Evolutionary conservation across 495 filamentous ascomycete species (phyloP).

Genomic region (Neurospora terricola): DNA sequence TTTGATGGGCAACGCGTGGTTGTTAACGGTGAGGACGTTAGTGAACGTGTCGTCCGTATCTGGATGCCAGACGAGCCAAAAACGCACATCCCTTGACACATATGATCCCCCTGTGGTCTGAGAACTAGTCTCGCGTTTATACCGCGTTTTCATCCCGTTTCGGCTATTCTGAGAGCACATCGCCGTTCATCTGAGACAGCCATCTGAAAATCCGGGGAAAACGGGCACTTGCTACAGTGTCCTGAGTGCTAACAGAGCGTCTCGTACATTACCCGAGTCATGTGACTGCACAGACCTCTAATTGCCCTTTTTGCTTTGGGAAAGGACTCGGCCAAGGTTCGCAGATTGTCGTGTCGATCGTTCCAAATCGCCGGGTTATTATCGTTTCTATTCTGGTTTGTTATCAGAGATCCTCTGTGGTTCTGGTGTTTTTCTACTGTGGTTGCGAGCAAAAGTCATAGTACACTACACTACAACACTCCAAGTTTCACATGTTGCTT

Average conservation of each 20-base stretch:
- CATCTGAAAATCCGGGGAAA: neutral
- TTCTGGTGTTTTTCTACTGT: neutral
- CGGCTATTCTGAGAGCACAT: neutral
- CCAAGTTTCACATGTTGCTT: neutral
- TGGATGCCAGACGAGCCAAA: neutral
- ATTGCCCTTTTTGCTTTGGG: neutral
- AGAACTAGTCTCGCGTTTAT: neutral
- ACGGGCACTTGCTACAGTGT: neutral
- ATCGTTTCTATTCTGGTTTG: neutral
- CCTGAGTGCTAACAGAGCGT: neutral
- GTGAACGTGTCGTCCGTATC: neutral
- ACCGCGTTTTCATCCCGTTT: neutral
- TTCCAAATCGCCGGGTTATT: neutral
- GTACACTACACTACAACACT: neutral
- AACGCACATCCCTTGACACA: neutral
- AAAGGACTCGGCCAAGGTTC: neutral
- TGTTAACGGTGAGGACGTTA: neutral
- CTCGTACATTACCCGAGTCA: neutral
- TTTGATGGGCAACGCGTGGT: neutral
- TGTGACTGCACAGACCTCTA: neutral
- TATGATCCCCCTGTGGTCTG: neutral
- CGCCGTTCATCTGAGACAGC: neutral
- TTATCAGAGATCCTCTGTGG: neutral
- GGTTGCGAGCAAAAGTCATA: no score
- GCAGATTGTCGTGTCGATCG: neutral